Base-by-base conservation (phyloP, 805 yeast species). In the Alloascoidea hylecoeti region DNA sequence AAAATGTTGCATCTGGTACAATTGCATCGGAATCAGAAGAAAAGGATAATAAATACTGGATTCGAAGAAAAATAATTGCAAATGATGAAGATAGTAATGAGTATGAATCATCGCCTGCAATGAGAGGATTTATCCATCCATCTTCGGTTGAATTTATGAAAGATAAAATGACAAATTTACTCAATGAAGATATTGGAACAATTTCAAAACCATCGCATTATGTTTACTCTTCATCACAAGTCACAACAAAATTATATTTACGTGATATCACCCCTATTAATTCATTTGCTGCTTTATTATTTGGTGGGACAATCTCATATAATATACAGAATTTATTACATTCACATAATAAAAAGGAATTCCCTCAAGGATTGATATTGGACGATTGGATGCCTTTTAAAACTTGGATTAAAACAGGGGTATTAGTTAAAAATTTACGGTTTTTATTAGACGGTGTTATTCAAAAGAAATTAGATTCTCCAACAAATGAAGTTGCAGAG, bases 391-490 rank as follows among this genome's bases (percentile, higher is more conserved):
- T 84, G 23, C 94, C 96, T 0, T 67, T 89, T 9, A 66, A 83
- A 43, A 84, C 96, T 1, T 89, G 96, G 96, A 80, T 95, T 45
- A 82, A 92, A 46, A 84, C 88, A 49, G 97, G 88, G 1, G 95
- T 89, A 2, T 59, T 89, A 35, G 68, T 88, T 18, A 80, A 82
- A 41, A 73, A 78, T 41, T 57, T 89, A 40, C 62, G 94, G 47
- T 50, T 57, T 6, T 52, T 84, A 35, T 55, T 89, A 19, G 95
- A 86, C 50, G 60, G 65, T 15, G 72, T 81, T 0, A 70, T 89
- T 39, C 78, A 71, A 34, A 66, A 64, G 16, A 74, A 74, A 45
- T 60, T 88, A 35, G 73, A 64, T 15, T 57, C 56, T 23, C 80
- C 82, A 1, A 35, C 38, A n/a, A 33, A 43, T 3, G 54, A 51